A percentile compares a stretch with the other conserved stretches of the same genome.
Conservation (phyloP, 371 early-diverging fungal species). For the Lichtheimia hyalospora region DNA sequence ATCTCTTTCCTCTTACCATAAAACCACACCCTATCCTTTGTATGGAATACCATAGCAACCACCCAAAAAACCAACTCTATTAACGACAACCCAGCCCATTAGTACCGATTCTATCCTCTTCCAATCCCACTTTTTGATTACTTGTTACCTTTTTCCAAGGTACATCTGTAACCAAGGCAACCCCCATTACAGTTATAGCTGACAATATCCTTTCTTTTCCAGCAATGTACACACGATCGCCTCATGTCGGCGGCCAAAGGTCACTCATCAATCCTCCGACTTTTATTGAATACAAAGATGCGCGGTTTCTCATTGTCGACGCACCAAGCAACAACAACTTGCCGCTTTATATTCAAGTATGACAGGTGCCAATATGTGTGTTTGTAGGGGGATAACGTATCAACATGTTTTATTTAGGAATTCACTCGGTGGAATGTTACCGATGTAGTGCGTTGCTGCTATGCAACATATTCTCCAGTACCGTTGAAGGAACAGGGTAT, state of each 20-base stretch:
- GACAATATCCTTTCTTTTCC: no score
- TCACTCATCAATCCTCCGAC: constrained; percentile 53
- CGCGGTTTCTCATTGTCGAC: constrained; percentile 53
- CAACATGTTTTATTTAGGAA: constrained; percentile 19
- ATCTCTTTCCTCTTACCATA: no score
- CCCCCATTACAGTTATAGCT: no score
- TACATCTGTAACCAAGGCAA: no score
- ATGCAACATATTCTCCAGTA: constrained; percentile 83
- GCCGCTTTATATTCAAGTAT: constrained; percentile 46
- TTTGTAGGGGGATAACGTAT: no score
- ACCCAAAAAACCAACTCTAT: no score
- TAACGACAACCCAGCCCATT: no score
- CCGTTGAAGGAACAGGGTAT: constrained; percentile 67
- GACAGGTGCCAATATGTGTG: background rate
- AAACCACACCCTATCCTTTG: no score
- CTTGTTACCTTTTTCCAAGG: no score
- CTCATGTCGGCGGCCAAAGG: constrained; percentile 15
- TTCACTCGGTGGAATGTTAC: constrained; percentile 67
- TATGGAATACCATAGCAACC: no score
- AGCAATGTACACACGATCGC: constrained; percentile 18
- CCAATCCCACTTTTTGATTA: no score
- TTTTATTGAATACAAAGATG: constrained; percentile 41
- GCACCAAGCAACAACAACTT: constrained; percentile 52
- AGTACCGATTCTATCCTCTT: no score
- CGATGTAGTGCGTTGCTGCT: constrained; percentile 89